A percentile compares a stretch with the other conserved stretches of the same genome.
These are phyloP conservation scores for Skeletonema grethae DNA, from an alignment of 108 stramenopile genomes.

Conservation along the genomic window DNA sequence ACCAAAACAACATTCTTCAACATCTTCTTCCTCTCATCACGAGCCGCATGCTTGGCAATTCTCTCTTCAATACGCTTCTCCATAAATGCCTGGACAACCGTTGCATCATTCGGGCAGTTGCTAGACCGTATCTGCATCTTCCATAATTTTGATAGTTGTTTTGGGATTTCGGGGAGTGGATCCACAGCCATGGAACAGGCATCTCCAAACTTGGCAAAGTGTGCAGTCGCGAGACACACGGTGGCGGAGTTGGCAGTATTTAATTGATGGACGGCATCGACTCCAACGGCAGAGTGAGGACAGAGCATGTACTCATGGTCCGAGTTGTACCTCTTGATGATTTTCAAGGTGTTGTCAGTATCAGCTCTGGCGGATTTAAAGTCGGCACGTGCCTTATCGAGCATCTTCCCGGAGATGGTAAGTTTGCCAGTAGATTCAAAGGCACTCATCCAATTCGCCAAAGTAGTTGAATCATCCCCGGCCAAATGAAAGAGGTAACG, in stretches of 20 bases:
- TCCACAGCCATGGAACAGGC: slow-evolving; percentile 80
- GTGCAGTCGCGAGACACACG: slow-evolving; percentile 96
- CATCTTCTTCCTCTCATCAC: no score
- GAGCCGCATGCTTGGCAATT: slow-evolving; percentile 38
- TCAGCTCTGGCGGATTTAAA: slow-evolving; percentile 88
- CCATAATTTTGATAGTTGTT: slow-evolving; percentile 61
- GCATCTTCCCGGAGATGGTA: slow-evolving; percentile 75
- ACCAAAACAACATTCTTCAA: no score
- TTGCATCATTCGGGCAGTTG: slow-evolving; percentile 78
- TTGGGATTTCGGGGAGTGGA: slow-evolving; percentile 72
- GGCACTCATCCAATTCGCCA: slow-evolving; percentile 87
- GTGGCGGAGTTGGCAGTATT: slow-evolving; percentile 58
- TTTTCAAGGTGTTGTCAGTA: slow-evolving; percentile 80
- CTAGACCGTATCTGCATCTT: slow-evolving; percentile 70
- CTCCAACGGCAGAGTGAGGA: slow-evolving; percentile 97
- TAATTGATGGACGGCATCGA: slow-evolving; percentile 81
- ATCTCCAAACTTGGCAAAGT: slow-evolving; percentile 96
- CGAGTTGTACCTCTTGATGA: slow-evolving; percentile 82
- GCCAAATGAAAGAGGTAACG: slow-evolving; percentile 94
- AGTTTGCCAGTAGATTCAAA: slow-evolving; percentile 95
- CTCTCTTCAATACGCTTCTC: slow-evolving; percentile 61
- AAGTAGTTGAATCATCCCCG: slow-evolving; percentile 83
- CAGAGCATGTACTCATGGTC: slow-evolving; percentile 93
- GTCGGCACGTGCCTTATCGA: slow-evolving; percentile 82
- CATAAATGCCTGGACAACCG: slow-evolving; percentile 82